Base-by-base conservation (phyloP, 2,329 filamentous ascomycete species). In the Lecanicillium sp. region DNA sequence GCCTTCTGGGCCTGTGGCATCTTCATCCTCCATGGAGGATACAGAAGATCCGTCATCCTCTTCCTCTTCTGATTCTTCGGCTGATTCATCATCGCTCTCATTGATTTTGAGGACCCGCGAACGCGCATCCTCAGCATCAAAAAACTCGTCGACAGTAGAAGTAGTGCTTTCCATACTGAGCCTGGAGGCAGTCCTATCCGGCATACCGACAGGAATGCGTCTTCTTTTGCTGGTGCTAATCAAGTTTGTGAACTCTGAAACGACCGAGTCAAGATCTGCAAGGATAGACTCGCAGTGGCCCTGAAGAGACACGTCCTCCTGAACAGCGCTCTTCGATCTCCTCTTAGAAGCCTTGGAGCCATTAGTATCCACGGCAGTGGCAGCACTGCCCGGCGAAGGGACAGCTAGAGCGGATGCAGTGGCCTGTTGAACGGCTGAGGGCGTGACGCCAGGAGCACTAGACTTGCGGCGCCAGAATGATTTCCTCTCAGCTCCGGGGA, bases 391-490 rank as follows among this genome's bases (percentile, higher is more conserved):
- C 2, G 72, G 68, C 8, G 67, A 61, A 0, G 75, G 67, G 2
- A 73, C 67, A 11, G 71, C 67, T 24, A 73, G 55, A 2, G 67
- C 63, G 1, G 71, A 65, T 2, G 67, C 58, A 2, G 65, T 56
- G 1, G 67, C 51, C 27, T 70, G 62, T 7, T 73, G 67, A 17
- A 70, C 53, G 9, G 65, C 61, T 23, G 67, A 62, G 2, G 73
- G 65, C 5, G 68, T 63, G 24, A 72, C 59, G 3, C 69, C 63
- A 17, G 73, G 64, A 2, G 71, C 70, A 57, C 83, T 90, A 1
- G 84, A 73, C 67, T 95, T 96, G 40, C 91, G 82, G 65, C 90
- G 95, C 93, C 93, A 98, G 61, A 98, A 97, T 0, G 88, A 74
- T 51, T 81, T 78, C 62, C 75, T 88, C 46, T 89, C 82, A 3